Evolutionary conservation across 306 rosid species (phyloP), one percentile per base, ranked within the genome.

Genomic region (Abrus pulchellus): DNA sequence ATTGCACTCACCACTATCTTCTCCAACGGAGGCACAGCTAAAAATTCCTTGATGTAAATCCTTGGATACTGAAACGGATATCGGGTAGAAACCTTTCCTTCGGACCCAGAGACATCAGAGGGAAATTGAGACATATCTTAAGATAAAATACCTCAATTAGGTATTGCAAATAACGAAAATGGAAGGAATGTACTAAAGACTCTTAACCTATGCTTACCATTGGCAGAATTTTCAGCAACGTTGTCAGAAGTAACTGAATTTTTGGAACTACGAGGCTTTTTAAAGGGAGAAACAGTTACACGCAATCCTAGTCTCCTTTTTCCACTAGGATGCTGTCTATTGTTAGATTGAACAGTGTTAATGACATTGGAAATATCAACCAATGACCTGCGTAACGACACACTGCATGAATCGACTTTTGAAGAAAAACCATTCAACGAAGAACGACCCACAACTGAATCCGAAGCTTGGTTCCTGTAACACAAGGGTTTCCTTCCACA

Each of bases 181-280:
- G 50, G 68, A 50, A 52, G 30, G 36, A 60, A 47, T 13, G 28
- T 57, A 20, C 11, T 20, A 45, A 61, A 72, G 49, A 68, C 14
- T 60, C 71, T 30, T 38, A 1, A 83, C 45, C 10, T 57, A 62
- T 70, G 28, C 81, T 81, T 85, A 94, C 97, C 94, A 38, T 76
- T 85, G 60, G 85, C 72, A 76, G 75, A 55, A 13, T 53, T 33
- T 72, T 85, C 54, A 63, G 75, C 83, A 80, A 83, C 83, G 75
- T 57, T 81, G 52, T 84, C 91, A 70, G 81, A 77, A 64, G 90
- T 89, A 27, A 86, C 80, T 56, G 90, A 75, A 79, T 75, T 79
- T 45, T 90, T 86, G 67, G 90, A 86, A 65, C 59, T 79, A 10
- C 97, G 97, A 45, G 97, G 99, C 87, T 47, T 90, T 89, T 93